Conservation (phyloP, 2,329 filamentous ascomycete genomes). For the Aureobasidium musti region DNA sequence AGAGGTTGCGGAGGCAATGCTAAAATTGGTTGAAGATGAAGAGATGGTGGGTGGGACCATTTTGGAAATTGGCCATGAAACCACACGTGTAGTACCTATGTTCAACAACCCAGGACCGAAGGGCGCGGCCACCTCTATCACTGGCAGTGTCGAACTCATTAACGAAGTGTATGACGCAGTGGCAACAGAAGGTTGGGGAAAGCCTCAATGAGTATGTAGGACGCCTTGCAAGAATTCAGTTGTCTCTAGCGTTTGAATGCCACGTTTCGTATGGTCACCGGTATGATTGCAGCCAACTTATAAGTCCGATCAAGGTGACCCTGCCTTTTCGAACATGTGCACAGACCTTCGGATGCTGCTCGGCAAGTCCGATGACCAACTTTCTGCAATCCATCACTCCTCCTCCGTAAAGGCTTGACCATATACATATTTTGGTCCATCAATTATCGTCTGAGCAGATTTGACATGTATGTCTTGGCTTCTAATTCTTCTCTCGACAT, state of each 20-base stretch:
- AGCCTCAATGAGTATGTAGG: neutral
- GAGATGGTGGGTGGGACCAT: conserved; percentile 55
- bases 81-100: conserved; percentile 53
- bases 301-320: neutral
- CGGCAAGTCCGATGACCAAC: conserved; percentile 4
- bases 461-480: conserved; percentile 26
- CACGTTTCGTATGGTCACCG: no score
- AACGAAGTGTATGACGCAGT: conserved; percentile 16
- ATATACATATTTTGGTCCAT: neutral
- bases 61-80: conserved; percentile 57
- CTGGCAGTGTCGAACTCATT: neutral
- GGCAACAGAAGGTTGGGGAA: conserved; percentile 12
- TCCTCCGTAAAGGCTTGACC: neutral
- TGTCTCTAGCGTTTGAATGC: neutral
- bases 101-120: conserved; percentile 58
- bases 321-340: neutral
- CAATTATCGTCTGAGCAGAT: neutral
- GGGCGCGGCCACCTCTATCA: neutral
- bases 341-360: neutral
- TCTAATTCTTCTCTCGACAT: conserved; percentile 7
- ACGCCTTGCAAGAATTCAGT: neutral
- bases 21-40: conserved; percentile 56
- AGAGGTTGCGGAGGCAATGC: conserved; percentile 62
- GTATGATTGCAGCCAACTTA: neutral
- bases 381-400: conserved; percentile 14